Conservation (phyloP, 352 stramenopile genomes). For the Globisporangium polare region DNA sequence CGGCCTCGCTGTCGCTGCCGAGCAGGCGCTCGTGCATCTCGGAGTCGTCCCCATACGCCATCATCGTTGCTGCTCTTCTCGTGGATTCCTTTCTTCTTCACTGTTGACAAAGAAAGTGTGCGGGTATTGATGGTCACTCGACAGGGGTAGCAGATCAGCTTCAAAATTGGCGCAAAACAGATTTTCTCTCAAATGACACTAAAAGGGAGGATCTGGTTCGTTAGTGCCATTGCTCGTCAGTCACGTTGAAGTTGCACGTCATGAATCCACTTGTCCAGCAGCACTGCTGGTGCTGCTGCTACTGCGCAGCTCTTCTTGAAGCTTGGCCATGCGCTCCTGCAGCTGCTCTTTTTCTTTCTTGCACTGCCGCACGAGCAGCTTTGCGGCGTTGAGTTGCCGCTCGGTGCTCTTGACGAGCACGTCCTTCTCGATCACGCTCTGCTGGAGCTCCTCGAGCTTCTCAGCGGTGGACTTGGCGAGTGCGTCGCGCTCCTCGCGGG, state of each 20-base stretch:
- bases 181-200: not conserved
- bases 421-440: constrained; percentile 39
- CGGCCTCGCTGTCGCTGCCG: constrained; percentile 5
- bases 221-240: not conserved
- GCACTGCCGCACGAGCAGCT: constrained; percentile 54
- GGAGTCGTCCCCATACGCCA: constrained; percentile 23
- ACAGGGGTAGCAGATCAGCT: no score
- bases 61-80: constrained; percentile 18
- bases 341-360: constrained; percentile 75
- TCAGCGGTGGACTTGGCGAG: constrained; percentile 20
- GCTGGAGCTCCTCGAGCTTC: constrained; percentile 34
- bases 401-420: constrained; percentile 46
- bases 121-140: no score
- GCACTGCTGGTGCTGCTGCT: not conserved
- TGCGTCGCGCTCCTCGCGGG: constrained; percentile 31
- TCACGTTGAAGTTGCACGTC: constrained; percentile 7
- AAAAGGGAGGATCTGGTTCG: not conserved
- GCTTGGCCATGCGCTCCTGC: constrained; percentile 34
- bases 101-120: not conserved
- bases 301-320: constrained; percentile 23
- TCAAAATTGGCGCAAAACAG: not conserved
- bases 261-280: not conserved
- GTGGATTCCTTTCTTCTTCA: not conserved
- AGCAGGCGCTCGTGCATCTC: constrained; percentile 27
- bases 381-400: constrained; percentile 61